Evolutionary conservation across 306 rosid genomes (phyloP), one percentile per base, ranked within the genome.

Genomic region (Sesbania bispinosa): DNA sequence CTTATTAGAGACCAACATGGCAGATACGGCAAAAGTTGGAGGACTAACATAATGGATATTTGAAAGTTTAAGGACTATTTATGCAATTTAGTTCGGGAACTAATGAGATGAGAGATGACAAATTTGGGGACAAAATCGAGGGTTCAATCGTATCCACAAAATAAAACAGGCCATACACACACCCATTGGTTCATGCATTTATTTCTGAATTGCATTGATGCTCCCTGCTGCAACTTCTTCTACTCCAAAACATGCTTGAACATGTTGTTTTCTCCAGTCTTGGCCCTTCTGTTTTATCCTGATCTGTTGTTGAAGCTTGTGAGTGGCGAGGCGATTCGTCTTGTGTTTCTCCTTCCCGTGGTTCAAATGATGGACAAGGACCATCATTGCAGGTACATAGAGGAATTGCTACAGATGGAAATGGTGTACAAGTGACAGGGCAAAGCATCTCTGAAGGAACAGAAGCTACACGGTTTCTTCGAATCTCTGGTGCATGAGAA

Each of bases 151-250:
- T n/a, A n/a, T 76, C 54, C 78, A 75, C 82, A 10, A 61, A 21
- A 55, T 13, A 53, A 67, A 32, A 53, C 39, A 18, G 51, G 69
- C 71, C 73, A 41, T 60, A 16, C 13, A 35, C 68, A 48, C 26
- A 47, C 66, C 67, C 41, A 75, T 45, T 52, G 11, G 2, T 62
- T 91, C 83, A 89, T 36, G 97, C 88, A 63, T 91, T 95, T 75
- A 95, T 95, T 65, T 95, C 97, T 15, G 97, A 90, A 73, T 95
- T 91, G 89, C 99, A 95, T 52, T 86, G 99, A 77, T 95, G 81
- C 87, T 95, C 97, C 75, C 97, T 75, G 91, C 93, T 95, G 88
- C 96, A 89, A 79, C 96, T 91, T 88, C 99, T 91, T 81, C 93
- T 86, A 66, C 92, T 81, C 97, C 99, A 91, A 64, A 95, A 89